Evolutionary conservation across 164 flowering plant genomes (phyloP), one percentile per base, ranked within the genome.

Genomic region (Umbellularia californica): DNA sequence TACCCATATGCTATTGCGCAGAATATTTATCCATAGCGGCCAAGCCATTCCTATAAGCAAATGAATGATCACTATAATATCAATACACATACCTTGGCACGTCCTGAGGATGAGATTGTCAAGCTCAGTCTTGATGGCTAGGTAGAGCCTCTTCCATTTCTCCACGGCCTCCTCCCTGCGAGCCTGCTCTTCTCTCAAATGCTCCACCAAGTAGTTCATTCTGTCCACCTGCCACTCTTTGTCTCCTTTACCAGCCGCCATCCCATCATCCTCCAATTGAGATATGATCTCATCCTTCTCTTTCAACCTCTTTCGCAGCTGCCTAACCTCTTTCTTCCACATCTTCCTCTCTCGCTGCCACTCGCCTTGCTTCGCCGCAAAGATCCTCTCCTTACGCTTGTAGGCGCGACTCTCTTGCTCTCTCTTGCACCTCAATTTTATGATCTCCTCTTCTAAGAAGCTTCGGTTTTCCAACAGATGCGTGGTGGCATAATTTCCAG

Each of bases 61-160:
- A 30, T 30, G 12, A 9, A 52, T 4, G 5, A 52, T 13, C 4
- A 2, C 17, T 3, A 55, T 15, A 17, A 55, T 15, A 20, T 11
- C 3, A 55, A 55, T 15, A 1, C 19, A 66, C 27, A 28, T 27
- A 87, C 88, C 89, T 82, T 83, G 82, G 73, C 80, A 78, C 3
- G 97, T 88, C 62, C 83, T 86, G 51, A 83, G 84, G 77, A 93
- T 91, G 78, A 93, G 94, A 70, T 88, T 82, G 72, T 93, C 96
- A 55, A 93, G 93, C 86, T 93, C 94, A 23, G 77, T 71, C 84
- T 91, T 93, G 81, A 93, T 89, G 3, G 90, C 88, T 30, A 90
- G 87, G 79, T 93, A 93, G 5, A 93, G 89, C 35, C 79, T 79
- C 83, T 91, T 93, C 97, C 97, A 93, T 75, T 87, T 91, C 84